These are phyloP conservation scores for Neurospora cerealis DNA, from an alignment of 495 filamentous ascomycete genomes.

Conservation along the genomic window DNA sequence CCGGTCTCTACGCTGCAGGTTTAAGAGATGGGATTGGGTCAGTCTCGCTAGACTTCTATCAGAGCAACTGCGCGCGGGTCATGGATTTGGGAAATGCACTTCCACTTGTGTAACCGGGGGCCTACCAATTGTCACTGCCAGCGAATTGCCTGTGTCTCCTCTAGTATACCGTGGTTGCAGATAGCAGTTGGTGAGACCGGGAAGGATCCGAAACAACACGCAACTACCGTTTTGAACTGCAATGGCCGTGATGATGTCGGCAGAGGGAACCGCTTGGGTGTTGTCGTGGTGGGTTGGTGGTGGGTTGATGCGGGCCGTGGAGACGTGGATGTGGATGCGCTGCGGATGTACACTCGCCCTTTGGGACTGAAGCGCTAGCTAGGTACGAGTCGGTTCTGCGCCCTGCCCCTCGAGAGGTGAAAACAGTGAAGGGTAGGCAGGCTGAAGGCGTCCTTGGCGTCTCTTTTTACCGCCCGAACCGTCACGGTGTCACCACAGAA, in stretches of 20 bases:
- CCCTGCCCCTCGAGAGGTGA: neutral
- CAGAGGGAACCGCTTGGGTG: neutral
- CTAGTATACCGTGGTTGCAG: neutral
- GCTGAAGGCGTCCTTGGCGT: neutral
- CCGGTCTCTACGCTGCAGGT: neutral
- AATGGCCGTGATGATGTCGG: neutral
- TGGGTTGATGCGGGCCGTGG: neutral
- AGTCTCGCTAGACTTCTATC: neutral
- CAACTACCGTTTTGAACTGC: neutral
- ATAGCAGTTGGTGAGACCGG: neutral
- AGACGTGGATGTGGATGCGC: neutral
- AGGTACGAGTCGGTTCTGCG: neutral
- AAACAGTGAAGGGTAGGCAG: neutral
- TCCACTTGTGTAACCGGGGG: neutral
- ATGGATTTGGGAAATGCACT: neutral
- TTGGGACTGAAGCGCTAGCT: neutral
- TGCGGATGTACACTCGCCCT: neutral
- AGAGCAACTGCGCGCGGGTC: neutral
- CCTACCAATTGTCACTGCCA: neutral
- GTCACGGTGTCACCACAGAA: neutral
- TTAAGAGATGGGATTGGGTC: neutral
- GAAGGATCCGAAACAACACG: neutral
- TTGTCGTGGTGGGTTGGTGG: neutral
- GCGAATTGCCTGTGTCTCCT: neutral
- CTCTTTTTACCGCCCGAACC: neutral